Evolutionary conservation across 2,329 filamentous ascomycete species (phyloP).

Genomic region (Talaromyces piceae): DNA sequence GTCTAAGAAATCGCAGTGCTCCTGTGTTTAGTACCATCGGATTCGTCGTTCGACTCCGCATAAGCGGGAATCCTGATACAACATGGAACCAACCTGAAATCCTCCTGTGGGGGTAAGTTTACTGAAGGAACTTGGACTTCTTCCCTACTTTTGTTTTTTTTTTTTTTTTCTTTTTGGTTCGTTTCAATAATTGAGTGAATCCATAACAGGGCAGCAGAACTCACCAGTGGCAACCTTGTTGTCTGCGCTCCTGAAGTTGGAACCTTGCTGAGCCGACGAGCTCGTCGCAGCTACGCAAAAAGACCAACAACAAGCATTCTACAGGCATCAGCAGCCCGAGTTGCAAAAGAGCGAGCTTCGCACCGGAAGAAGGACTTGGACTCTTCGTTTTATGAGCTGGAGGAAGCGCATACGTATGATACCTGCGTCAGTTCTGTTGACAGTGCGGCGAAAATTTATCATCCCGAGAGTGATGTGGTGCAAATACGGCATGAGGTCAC

Average conservation of each 20-base stretch:
- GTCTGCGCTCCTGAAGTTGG: conserved; percentile 4
- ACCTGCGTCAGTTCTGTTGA: not conserved
- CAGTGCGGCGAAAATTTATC: not conserved
- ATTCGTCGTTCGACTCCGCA: conserved; percentile 2
- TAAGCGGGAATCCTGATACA: conserved; percentile 2
- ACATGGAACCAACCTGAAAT: conserved; percentile 4
- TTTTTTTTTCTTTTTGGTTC: not conserved
- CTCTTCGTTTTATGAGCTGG: not conserved
- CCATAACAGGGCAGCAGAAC: conserved; percentile 1
- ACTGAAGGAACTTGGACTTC: not conserved
- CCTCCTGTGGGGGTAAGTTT: conserved; percentile 3
- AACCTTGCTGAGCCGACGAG: not conserved
- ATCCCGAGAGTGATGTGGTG: not conserved
- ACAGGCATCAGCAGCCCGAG: not conserved
- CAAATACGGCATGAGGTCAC: conserved; percentile 1
- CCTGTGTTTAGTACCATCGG: conserved; percentile 4
- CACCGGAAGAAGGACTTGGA: not conserved
- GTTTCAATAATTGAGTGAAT: not conserved
- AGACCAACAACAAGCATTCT: conserved; percentile 1
- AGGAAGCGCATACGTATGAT: not conserved
- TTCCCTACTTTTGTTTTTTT: not conserved
- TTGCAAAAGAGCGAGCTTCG: not conserved
- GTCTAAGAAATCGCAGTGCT: not conserved
- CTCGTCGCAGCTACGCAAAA: not conserved
- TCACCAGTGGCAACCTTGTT: conserved; percentile 1